Conservation (phyloP, 202 grass and related monocot species). For the Panicum hallii region DNA sequence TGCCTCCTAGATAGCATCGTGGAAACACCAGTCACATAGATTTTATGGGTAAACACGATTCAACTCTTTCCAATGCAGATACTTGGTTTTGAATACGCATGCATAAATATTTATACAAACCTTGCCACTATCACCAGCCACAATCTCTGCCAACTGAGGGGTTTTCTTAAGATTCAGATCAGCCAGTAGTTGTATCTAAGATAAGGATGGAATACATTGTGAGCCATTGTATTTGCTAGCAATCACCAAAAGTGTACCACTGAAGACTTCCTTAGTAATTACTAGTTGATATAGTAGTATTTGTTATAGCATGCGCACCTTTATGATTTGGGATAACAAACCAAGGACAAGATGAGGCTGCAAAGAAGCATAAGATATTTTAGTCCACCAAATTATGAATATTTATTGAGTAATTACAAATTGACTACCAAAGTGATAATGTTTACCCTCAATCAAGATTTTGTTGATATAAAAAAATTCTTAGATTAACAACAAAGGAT, state of each 20-base stretch:
- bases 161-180: slow-evolving; percentile 80
- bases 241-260: background rate
- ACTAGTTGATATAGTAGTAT: slow-evolving; percentile 22
- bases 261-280: slow-evolving; percentile 21
- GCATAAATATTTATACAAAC: slow-evolving; percentile 39
- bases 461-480: slow-evolving; percentile 11
- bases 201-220: slow-evolving; percentile 1
- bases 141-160: slow-evolving; percentile 64
- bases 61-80: background rate
- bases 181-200: slow-evolving; percentile 80
- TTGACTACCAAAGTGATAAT: background rate
- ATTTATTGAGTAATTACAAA: slow-evolving; percentile 21
- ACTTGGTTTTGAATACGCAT: slow-evolving; percentile 6
- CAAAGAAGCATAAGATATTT: slow-evolving; percentile 44
- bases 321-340: slow-evolving; percentile 96
- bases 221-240: background rate
- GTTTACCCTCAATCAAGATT: slow-evolving; percentile 1
- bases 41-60: background rate
- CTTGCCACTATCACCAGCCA: slow-evolving; percentile 64
- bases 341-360: slow-evolving; percentile 97
- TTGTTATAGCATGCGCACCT: slow-evolving; percentile 53
- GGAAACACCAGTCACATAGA: slow-evolving; percentile 33
- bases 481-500: slow-evolving; percentile 6
- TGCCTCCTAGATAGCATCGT: slow-evolving; percentile 54
- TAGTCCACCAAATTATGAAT: slow-evolving; percentile 18